These are phyloP conservation scores for Venturia asperata DNA, from an alignment of 2,329 filamentous ascomycete genomes.

Conservation along the genomic window DNA sequence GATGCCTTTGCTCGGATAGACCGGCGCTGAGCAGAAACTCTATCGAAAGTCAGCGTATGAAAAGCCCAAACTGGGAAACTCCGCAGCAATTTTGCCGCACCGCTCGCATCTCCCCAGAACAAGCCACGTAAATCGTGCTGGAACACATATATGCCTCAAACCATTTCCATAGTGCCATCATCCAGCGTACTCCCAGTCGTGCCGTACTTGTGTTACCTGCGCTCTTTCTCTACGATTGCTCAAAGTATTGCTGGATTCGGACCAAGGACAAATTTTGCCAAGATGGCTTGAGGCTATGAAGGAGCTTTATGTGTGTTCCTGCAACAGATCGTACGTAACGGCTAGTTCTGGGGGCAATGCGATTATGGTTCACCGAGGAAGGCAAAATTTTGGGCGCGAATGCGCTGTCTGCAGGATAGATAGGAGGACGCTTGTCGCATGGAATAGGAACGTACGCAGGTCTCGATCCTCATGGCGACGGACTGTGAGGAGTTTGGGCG, in stretches of 20 bases:
- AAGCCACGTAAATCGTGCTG: neutral
- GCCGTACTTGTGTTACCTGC: neutral
- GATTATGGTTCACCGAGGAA: neutral
- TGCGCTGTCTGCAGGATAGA: neutral
- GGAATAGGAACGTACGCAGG: neutral
- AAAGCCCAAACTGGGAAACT: neutral
- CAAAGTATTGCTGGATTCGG: neutral
- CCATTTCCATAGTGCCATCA: neutral
- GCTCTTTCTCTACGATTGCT: neutral
- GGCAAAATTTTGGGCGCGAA: neutral
- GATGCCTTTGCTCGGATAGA: slow-evolving; percentile 33
- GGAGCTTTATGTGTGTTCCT: neutral
- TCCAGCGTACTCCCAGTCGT: neutral
- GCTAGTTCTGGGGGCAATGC: neutral
- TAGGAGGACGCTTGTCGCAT: neutral
- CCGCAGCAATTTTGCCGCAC: neutral
- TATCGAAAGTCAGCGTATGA: slow-evolving; percentile 33
- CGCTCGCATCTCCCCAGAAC: neutral
- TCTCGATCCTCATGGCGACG: neutral
- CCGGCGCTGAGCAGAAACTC: slow-evolving; percentile 57
- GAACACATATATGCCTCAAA: neutral
- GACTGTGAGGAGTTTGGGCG: neutral
- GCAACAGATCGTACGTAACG: neutral
- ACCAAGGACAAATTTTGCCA: neutral
- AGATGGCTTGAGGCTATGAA: neutral